These are phyloP conservation scores for Tolypocladium amazonense DNA, from an alignment of 2,329 filamentous ascomycete species.

Conservation along the genomic window DNA sequence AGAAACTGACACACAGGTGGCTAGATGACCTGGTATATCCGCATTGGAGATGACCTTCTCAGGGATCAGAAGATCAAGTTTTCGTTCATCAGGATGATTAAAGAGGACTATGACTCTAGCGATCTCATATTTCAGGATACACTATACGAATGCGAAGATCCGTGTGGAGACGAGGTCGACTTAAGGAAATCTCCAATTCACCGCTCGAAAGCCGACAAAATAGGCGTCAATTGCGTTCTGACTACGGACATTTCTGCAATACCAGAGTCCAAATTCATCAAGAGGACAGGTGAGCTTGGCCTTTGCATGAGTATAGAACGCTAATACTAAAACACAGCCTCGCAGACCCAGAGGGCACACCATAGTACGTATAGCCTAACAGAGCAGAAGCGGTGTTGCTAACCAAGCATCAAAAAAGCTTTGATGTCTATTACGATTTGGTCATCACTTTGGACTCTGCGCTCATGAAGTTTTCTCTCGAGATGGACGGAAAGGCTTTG, in stretches of 20 bases:
- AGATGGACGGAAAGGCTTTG: background rate
- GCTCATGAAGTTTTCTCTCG: background rate
- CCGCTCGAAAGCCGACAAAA: background rate
- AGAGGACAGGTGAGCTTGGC: background rate
- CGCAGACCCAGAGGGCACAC: background rate
- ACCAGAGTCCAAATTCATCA: background rate
- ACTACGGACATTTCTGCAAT: background rate
- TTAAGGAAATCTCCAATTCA: background rate
- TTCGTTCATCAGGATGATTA: background rate
- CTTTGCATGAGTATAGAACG: background rate
- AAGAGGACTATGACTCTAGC: background rate
- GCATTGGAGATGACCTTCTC: background rate
- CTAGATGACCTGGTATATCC: background rate
- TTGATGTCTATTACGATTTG: background rate
- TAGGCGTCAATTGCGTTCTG: background rate
- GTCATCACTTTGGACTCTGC: background rate
- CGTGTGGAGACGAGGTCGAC: background rate
- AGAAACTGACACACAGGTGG: background rate
- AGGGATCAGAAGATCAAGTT: background rate
- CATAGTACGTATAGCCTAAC: background rate
- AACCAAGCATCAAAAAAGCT: background rate
- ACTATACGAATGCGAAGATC: background rate
- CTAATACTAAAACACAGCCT: background rate
- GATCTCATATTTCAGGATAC: background rate
- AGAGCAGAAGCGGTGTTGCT: background rate